These are phyloP conservation scores for Chondrostereum purpureum DNA, from an alignment of 1,284 basidiomycete species.

Conservation along the genomic window DNA sequence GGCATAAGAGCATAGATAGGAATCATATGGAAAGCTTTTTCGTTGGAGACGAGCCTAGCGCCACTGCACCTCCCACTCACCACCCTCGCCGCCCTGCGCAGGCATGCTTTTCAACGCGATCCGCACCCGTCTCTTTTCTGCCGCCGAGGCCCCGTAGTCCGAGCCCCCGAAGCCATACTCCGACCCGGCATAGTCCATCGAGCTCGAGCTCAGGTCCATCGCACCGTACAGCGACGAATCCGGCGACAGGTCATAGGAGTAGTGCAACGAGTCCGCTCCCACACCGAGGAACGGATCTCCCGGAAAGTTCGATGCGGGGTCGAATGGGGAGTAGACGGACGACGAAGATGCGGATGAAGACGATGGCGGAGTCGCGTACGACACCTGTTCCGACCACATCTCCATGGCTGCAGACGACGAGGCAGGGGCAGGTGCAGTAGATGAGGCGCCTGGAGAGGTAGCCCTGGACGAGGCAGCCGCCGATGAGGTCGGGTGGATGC, in stretches of 20 bases:
- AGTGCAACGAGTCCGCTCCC: constrained; percentile 29
- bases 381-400: constrained; percentile 2
- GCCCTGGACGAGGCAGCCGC: constrained; percentile 31
- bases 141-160: constrained; percentile 31
- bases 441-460: constrained; percentile 24
- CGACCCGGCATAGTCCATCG: constrained; percentile 24
- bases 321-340: constrained; percentile 18
- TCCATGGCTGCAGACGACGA: constrained; percentile 15
- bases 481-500: constrained; percentile 57
- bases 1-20: no score
- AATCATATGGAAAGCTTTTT: no score
- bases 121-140: constrained; percentile 43
- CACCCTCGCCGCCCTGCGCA: constrained; percentile 50
- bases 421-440: constrained; percentile 17
- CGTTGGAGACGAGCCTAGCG: no score
- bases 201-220: constrained; percentile 22
- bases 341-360: constrained; percentile 19
- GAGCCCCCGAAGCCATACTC: constrained; percentile 35
- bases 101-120: constrained; percentile 62
- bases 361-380: constrained; percentile 19
- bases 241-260: constrained; percentile 31
- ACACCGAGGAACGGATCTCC: constrained; percentile 53
- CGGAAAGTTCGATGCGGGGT: constrained; percentile 14
- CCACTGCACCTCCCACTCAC: constrained; percentile 68
- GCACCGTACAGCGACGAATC: constrained; percentile 23